Evolutionary conservation across 176 grass and related monocot species (phyloP).

Genomic region (Juncus effusus): DNA sequence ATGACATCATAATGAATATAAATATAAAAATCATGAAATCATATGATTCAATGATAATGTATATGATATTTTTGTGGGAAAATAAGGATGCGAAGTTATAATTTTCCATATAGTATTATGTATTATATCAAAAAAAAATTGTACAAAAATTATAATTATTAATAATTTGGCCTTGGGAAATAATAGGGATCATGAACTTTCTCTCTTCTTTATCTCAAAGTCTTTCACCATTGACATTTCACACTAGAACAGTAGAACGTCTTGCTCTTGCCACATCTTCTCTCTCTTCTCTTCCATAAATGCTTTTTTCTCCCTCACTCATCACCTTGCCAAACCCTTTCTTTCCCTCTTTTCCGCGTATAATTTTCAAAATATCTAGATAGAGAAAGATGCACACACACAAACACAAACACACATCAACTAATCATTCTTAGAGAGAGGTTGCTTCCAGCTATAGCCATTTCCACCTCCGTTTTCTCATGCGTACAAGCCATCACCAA

Average conservation of each 20-base stretch:
- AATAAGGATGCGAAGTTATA: too few relatives aligned
- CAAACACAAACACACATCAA: too few relatives aligned
- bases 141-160: too few relatives aligned
- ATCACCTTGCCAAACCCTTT: slow-evolving; percentile 1
- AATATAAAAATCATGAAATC: too few relatives aligned
- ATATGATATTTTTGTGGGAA: too few relatives aligned
- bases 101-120: too few relatives aligned
- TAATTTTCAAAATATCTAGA: slow-evolving; percentile 20
- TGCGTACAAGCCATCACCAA: slow-evolving; percentile 84
- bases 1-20: too few relatives aligned
- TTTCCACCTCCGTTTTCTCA: slow-evolving; percentile 43
- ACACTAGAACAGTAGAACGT: not conserved
- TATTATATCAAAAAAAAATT: too few relatives aligned
- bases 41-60: too few relatives aligned
- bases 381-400: slow-evolving; percentile 17
- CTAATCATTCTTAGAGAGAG: not conserved
- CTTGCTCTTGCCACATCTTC: not conserved
- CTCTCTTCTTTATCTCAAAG: slow-evolving; percentile 2
- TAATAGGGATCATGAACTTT: not conserved
- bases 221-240: not conserved
- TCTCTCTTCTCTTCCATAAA: not conserved
- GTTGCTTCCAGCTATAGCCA: slow-evolving; percentile 66
- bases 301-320: slow-evolving; percentile 12
- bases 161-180: too few relatives aligned
- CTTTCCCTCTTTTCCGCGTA: slow-evolving; percentile 19